phyloP scores from a whole-genome alignment of 352 stramenopile species.

The Pythium aristosporum region DNA sequence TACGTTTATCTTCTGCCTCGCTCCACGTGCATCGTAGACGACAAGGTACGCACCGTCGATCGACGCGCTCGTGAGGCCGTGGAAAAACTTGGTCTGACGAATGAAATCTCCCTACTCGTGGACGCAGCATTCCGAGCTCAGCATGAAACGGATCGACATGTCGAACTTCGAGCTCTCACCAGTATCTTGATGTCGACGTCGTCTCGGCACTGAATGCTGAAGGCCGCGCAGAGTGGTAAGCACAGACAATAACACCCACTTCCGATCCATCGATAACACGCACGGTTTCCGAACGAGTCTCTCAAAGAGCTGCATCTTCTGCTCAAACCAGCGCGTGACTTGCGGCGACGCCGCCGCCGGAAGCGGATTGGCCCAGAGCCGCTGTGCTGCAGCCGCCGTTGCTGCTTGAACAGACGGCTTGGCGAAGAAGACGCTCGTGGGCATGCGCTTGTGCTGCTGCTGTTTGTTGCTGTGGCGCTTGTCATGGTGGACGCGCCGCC shows the following conservation, averaged over 20 bases:
- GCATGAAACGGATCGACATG: neutral
- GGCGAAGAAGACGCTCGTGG: conserved; percentile 17
- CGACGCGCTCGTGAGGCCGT: conserved; percentile 33
- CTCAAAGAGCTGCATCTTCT: conserved; percentile 33
- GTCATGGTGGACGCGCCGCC: conserved; percentile 15
- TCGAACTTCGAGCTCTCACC: conserved; percentile 15
- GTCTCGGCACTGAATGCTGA: conserved; percentile 39
- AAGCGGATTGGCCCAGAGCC: neutral
- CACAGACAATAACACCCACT: neutral
- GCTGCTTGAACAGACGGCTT: conserved; percentile 9
- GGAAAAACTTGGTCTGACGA: conserved; percentile 33
- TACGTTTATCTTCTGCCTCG: neutral
- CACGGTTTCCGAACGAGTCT: conserved; percentile 34
- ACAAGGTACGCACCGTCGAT: conserved; percentile 31
- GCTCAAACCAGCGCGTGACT: conserved; percentile 19
- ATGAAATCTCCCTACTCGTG: conserved; percentile 35
- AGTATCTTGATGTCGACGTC: conserved; percentile 55
- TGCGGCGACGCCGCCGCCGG: conserved; percentile 10
- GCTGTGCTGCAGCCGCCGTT: conserved; percentile 4
- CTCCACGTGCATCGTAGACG: neutral
- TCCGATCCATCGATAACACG: neutral
- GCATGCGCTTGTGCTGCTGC: conserved; percentile 13
- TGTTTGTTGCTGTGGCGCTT: conserved; percentile 6
- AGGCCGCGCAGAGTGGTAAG: neutral
- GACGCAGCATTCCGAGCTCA: neutral